A percentile compares a stretch with the other conserved stretches of the same genome.
Conservation (phyloP, 1,284 basidiomycete species). For the Cystobasidiaceae sp. region DNA sequence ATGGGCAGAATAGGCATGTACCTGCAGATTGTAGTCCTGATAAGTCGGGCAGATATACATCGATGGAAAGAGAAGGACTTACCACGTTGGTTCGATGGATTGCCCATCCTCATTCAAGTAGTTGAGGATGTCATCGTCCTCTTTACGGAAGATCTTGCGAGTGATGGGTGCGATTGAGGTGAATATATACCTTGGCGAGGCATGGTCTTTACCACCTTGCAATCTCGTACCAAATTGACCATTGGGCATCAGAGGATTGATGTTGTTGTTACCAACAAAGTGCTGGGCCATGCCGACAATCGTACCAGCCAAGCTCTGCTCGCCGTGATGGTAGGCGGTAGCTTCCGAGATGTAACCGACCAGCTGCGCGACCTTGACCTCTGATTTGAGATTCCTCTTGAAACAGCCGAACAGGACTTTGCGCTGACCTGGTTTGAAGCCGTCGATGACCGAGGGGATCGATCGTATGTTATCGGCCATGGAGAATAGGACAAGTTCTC, state of each 20-base stretch:
- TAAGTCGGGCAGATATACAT: no score
- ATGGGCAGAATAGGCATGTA: constrained; percentile 88
- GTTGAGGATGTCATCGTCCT: constrained; percentile 78
- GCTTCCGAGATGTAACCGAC: constrained; percentile 92
- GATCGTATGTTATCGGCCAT: constrained; percentile 99
- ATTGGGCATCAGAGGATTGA: constrained; percentile 81
- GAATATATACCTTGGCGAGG: constrained; percentile 94
- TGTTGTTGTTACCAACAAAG: constrained; percentile 92
- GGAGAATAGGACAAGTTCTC: constrained; percentile 95
- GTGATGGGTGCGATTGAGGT: constrained; percentile 76
- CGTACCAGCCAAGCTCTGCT: constrained; percentile 75
- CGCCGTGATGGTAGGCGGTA: constrained; percentile 95
- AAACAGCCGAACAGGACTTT: constrained; percentile 96
- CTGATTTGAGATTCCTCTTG: constrained; percentile 84
- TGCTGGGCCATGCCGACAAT: constrained; percentile 93
- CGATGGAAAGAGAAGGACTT: no score
- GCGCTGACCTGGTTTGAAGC: constrained; percentile 96
- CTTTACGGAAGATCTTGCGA: constrained; percentile 70
- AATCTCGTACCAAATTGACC: constrained; percentile 94
- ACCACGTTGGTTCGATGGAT: constrained; percentile 84
- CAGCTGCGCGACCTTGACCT: constrained; percentile 95
- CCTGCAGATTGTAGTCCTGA: no score
- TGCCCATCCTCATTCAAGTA: constrained; percentile 83
- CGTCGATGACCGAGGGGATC: constrained; percentile 87
- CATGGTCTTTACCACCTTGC: constrained; percentile 86